A percentile compares a stretch with the other conserved stretches of the same genome.
Evolutionary conservation across 768 basidiomycete species (phyloP).

Genomic region (Hypholoma sublateritium): DNA sequence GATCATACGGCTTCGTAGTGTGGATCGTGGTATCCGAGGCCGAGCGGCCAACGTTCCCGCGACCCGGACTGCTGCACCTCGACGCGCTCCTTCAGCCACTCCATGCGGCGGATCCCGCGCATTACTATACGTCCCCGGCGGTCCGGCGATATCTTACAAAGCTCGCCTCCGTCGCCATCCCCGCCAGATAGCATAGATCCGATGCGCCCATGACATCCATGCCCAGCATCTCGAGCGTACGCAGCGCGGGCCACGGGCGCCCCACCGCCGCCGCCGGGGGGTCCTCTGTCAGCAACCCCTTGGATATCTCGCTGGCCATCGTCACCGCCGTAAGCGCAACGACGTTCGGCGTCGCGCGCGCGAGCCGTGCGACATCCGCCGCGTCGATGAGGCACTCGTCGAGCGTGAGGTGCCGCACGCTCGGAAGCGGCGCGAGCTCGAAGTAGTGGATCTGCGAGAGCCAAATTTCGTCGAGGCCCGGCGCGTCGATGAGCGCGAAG

Average conservation of each 20-base stretch:
- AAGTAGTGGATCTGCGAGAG: conserved; percentile 36
- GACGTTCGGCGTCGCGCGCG: conserved; percentile 35
- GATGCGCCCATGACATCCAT: conserved; percentile 30
- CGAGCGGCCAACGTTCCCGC: conserved; percentile 37
- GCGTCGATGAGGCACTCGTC: conserved; percentile 33
- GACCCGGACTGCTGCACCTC: conserved; percentile 29
- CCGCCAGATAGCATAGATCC: conserved; percentile 30
- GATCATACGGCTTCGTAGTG: conserved; percentile 14
- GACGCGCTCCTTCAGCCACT: conserved; percentile 26
- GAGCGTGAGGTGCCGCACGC: conserved; percentile 33
- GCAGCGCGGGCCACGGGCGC: conserved; percentile 34
- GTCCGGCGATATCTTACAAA: background rate
- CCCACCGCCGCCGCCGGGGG: no score
- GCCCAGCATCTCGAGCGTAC: conserved; percentile 31
- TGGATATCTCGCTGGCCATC: conserved; percentile 28
- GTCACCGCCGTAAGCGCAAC: conserved; percentile 32
- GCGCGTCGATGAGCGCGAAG: conserved; percentile 34
- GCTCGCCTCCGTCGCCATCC: background rate
- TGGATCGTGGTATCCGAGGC: conserved; percentile 37
- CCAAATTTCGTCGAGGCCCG: conserved; percentile 33
- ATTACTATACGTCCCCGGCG: background rate
- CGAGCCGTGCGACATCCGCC: conserved; percentile 28
- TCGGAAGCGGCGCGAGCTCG: conserved; percentile 30
- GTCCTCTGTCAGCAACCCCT: conserved; percentile 23
- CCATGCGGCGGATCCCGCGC: conserved; percentile 19